These are phyloP conservation scores for Erodium moschatum DNA, from an alignment of 441 rosid species.

Conservation along the genomic window DNA sequence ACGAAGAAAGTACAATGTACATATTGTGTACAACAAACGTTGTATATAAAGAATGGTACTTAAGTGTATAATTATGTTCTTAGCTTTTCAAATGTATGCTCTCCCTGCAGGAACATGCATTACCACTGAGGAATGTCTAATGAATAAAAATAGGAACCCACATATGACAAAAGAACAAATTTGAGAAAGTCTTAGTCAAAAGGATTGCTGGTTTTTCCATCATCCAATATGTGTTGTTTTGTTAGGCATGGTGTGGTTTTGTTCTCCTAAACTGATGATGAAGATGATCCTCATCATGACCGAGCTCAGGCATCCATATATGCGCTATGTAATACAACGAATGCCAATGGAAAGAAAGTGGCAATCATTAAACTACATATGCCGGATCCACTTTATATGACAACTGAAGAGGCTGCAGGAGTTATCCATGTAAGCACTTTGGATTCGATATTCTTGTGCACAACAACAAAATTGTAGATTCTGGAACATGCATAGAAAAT, in stretches of 20 bases:
- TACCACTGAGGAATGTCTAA: conserved; percentile 82
- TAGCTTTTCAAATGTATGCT: neutral
- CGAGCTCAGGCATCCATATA: conserved; percentile 52
- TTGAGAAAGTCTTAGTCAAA: conserved; percentile 64
- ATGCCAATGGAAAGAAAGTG: conserved; percentile 64
- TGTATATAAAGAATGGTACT: neutral
- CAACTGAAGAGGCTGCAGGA: conserved; percentile 73
- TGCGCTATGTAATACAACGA: conserved; percentile 45
- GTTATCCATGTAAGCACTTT: conserved; percentile 45
- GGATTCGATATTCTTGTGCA: conserved; percentile 9
- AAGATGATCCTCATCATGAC: conserved; percentile 60
- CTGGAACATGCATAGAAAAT: neutral
- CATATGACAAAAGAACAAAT: conserved; percentile 63
- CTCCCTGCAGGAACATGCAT: conserved; percentile 68
- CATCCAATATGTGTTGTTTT: conserved; percentile 92
- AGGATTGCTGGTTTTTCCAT: conserved; percentile 91
- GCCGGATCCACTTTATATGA: conserved; percentile 81
- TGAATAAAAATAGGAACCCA: conserved; percentile 80
- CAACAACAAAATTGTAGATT: neutral
- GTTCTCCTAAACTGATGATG: conserved; percentile 68
- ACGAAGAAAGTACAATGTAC: conserved; percentile 62
- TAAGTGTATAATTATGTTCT: neutral
- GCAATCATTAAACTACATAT: conserved; percentile 64
- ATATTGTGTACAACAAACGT: neutral
- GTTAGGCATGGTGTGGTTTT: conserved; percentile 74